Base-by-base conservation (phyloP, 1,284 basidiomycete species). In the Amylostereum areolatum region DNA sequence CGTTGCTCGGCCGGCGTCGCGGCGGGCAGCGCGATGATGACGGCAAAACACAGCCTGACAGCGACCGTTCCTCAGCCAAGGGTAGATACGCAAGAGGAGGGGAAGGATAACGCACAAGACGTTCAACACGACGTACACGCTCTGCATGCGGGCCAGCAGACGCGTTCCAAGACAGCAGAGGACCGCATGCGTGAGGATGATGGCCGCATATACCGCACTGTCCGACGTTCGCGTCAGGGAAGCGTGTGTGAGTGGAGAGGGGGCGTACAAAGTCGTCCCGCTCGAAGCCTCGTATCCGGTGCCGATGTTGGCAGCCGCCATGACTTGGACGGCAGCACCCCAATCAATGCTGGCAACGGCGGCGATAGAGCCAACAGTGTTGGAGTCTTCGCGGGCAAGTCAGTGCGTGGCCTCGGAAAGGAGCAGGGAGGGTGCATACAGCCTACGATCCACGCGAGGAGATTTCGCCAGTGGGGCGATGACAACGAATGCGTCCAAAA, bases 391-490 rank as follows among this genome's bases (percentile, higher is more conserved):
- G 12, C 11, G 28, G 25, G 8, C 4, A 5, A 4, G 36, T 18
- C 27, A 46, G 39, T 28, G 44, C 27, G 4, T 43, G 4, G 27
- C n/a, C 25, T 7, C 41, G n/a, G n/a, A 43, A 7, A 41, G 39
- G 7, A 41, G 10, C 39, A 7, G 7, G 39, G 10, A 11, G 27
- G 33, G 41, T 36, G 62, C 78, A 52, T 59, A 86, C 88, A 91
- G 43, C 87, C 87, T 8, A 89, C 86, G 32, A 86, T 73, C 88
- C 89, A 90, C 24, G 80, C 80, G 4, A 89, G 71, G 4, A 89
- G 62, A 52, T 80, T 85, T 12, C 81, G 68, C 65, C 74, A 89
- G 37, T 74, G 68, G 3, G 83, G 80, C 5, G 84, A 80, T 0
- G 85, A 79, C 0, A 85, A 66, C 2, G 75, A 74, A 55, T 88